Conservation (phyloP, 2,329 filamentous ascomycete genomes). For the Aspergillus texensis region DNA sequence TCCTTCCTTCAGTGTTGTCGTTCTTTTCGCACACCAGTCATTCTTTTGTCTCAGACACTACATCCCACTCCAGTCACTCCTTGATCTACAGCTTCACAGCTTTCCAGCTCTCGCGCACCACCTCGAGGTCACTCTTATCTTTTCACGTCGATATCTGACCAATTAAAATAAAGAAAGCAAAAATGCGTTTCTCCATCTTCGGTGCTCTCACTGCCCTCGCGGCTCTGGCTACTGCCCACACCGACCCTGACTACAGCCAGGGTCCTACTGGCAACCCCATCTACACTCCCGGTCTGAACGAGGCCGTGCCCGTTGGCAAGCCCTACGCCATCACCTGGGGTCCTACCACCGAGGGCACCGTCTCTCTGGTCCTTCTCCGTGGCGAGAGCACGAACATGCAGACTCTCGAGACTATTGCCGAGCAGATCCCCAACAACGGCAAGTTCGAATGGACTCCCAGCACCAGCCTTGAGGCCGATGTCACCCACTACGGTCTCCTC, state of each 20-base stretch:
- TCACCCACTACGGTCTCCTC: constrained; percentile 62
- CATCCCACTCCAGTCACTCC: constrained; percentile 31
- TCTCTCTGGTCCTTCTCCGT: constrained; percentile 63
- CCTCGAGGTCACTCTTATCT: background rate
- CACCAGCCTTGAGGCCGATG: constrained; percentile 50
- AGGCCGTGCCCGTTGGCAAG: constrained; percentile 59
- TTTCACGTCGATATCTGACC: background rate
- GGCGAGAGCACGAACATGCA: constrained; percentile 60
- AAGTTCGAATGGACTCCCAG: constrained; percentile 58
- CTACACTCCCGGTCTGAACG: constrained; percentile 52
- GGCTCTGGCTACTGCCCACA: constrained; percentile 42
- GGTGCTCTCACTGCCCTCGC: constrained; percentile 40
- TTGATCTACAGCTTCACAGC: constrained; percentile 18
- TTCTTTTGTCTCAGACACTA: constrained; percentile 23
- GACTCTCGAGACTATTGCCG: constrained; percentile 54
- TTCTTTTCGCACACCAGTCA: constrained; percentile 24
- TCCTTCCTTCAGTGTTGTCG: constrained; percentile 13
- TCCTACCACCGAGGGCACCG: constrained; percentile 38
- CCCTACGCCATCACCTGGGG: constrained; percentile 63
- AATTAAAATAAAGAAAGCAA: constrained; percentile 20
- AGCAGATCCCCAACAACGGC: constrained; percentile 60
- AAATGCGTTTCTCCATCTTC: constrained; percentile 43
- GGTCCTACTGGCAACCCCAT: constrained; percentile 58
- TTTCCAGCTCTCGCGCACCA: constrained; percentile 5
- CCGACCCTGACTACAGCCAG: constrained; percentile 38